Conservation (phyloP, 192 early-diverging fungal genomes). For the Coemansia sp. region DNA sequence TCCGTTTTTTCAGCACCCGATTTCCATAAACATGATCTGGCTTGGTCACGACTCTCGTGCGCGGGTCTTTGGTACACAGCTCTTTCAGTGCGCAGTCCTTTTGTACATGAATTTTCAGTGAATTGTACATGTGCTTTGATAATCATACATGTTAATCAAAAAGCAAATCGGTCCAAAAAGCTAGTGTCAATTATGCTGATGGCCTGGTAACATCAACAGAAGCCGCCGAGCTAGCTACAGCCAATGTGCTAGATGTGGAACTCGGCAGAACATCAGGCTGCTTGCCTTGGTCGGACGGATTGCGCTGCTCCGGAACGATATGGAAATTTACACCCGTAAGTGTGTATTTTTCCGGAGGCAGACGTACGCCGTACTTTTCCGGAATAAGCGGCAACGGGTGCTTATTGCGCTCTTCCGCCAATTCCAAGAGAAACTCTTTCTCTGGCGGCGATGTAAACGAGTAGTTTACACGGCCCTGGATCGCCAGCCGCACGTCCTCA, state of each 20-base stretch:
- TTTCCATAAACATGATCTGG: no score
- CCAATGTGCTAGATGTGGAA: background rate
- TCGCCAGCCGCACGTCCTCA: constrained; percentile 87
- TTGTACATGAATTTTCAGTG: no score
- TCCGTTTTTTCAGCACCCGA: no score
- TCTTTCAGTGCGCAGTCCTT: no score
- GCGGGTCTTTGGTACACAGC: no score
- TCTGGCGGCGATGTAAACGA: constrained; percentile 88
- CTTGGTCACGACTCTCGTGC: no score
- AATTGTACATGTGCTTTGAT: background rate
- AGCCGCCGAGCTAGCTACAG: background rate
- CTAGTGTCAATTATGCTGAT: background rate
- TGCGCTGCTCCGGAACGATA: constrained; percentile 62
- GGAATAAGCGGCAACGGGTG: constrained; percentile 73
- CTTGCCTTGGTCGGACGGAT: background rate
- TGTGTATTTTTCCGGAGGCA: constrained; percentile 74
- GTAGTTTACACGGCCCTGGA: constrained; percentile 87
- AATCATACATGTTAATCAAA: constrained; percentile 4
- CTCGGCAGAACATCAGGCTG: background rate
- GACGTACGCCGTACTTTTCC: constrained; percentile 74
- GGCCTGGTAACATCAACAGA: background rate
- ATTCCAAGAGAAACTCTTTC: constrained; percentile 80
- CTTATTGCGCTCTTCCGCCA: constrained; percentile 76
- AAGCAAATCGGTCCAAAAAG: background rate
- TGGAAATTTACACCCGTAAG: constrained; percentile 78